A percentile compares a stretch with the other conserved stretches of the same genome.
phyloP scores from a whole-genome alignment of 116 monocot species.

The Thalassia testudinum region DNA sequence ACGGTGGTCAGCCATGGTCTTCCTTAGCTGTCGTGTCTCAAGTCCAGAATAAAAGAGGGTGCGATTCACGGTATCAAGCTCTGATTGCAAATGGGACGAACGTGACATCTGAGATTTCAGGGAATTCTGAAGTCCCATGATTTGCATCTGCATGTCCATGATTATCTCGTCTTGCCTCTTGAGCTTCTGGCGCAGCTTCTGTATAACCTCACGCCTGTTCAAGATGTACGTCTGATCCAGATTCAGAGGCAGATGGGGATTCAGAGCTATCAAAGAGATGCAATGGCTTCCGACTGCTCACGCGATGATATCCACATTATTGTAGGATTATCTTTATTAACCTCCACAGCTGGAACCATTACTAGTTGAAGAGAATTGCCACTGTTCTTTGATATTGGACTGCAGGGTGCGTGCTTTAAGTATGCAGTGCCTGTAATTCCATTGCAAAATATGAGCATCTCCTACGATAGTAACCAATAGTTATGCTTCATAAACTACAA shows the following conservation, averaged over 20 bases:
- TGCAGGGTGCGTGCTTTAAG: conserved; percentile 12
- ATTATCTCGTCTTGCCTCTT: conserved; percentile 90
- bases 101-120: conserved; percentile 40
- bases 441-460: conserved; percentile 1
- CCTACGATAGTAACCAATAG: too few relatives aligned
- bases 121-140: conserved; percentile 55
- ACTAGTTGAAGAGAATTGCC: conserved; percentile 20
- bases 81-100: conserved; percentile 37
- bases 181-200: conserved; percentile 73
- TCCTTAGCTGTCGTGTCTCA: conserved; percentile 64
- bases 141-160: conserved; percentile 83
- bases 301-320: conserved; percentile 39
- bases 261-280: conserved; percentile 58
- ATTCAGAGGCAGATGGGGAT: conserved; percentile 76
- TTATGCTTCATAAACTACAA: too few relatives aligned
- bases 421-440: conserved; percentile 11
- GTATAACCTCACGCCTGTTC: conserved; percentile 72
- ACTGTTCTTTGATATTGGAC: conserved; percentile 18
- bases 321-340: conserved; percentile 18
- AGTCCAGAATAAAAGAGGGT: conserved; percentile 69
- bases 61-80: conserved; percentile 40
- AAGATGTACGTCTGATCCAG: conserved; percentile 86
- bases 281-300: conserved; percentile 28
- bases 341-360: conserved; percentile 11
- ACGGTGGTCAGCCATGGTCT: conserved; percentile 62